phyloP scores from a whole-genome alignment of 2,329 filamentous ascomycete genomes.

The Aspergillus neoniger region DNA sequence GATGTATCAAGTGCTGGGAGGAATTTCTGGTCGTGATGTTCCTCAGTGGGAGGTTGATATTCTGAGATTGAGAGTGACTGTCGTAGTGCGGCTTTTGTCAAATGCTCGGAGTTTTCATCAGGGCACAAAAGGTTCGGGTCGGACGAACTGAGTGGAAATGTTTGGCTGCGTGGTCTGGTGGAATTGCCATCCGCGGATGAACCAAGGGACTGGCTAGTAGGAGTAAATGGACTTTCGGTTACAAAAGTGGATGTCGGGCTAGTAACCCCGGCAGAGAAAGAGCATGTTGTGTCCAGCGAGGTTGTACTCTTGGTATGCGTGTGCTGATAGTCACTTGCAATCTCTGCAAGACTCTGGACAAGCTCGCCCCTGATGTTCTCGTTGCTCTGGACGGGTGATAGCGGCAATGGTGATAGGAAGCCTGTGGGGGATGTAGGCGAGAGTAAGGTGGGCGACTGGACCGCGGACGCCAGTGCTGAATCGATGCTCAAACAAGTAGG shows the following conservation, averaged over 20 bases:
- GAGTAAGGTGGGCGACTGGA: conserved; percentile 64
- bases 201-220: conserved; percentile 53
- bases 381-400: conserved; percentile 69
- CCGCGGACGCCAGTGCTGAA: conserved; percentile 57
- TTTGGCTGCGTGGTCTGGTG: conserved; percentile 81
- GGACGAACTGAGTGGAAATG: conserved; percentile 68
- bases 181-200: conserved; percentile 56
- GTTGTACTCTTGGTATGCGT: conserved; percentile 67
- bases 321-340: conserved; percentile 61
- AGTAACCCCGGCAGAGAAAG: conserved; percentile 70
- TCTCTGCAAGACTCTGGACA: conserved; percentile 61
- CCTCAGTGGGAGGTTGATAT: conserved; percentile 55
- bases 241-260: conserved; percentile 79
- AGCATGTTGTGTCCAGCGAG: conserved; percentile 66
- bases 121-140: conserved; percentile 55
- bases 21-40: conserved; percentile 46
- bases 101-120: conserved; percentile 55
- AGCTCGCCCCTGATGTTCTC: conserved; percentile 66
- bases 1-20: conserved; percentile 28
- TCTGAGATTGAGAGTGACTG: conserved; percentile 44
- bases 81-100: conserved; percentile 54
- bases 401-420: conserved; percentile 66
- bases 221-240: conserved; percentile 71
- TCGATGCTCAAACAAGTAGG: conserved; percentile 58
- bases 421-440: conserved; percentile 73